Evolutionary conservation across 345 rosid species (phyloP).

Genomic region (Turnera subulata): DNA sequence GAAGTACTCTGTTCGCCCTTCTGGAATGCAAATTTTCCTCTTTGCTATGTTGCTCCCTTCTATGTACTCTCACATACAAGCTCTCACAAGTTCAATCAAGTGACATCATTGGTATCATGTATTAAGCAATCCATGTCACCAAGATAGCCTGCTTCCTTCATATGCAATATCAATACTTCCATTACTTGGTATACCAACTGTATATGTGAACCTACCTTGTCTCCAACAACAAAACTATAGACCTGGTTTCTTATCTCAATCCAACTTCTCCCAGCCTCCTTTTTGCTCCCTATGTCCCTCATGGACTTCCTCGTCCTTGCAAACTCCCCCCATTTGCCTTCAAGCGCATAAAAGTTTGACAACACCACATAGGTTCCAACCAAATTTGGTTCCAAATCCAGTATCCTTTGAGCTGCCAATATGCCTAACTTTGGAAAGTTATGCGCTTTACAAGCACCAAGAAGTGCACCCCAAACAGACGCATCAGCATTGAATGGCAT

Average conservation of each 20-base stretch:
- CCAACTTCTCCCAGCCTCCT: conserved; percentile 90
- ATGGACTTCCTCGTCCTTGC: conserved; percentile 63
- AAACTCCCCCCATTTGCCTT: conserved; percentile 68
- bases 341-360: conserved; percentile 74
- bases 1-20: no score
- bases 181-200: conserved; percentile 40
- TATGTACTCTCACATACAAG: no score
- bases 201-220: conserved; percentile 37
- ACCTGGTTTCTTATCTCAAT: conserved; percentile 59
- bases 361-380: conserved; percentile 64
- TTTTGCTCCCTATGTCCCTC: conserved; percentile 52
- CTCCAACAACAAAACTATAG: conserved; percentile 54
- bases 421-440: conserved; percentile 45
- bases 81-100: conserved; percentile 27
- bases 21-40: no score
- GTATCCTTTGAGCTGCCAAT: conserved; percentile 57
- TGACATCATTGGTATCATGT: conserved; percentile 41
- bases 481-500: conserved; percentile 79
- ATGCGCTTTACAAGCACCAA: conserved; percentile 79
- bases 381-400: conserved; percentile 58
- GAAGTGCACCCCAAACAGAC: conserved; percentile 80
- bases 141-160: conserved; percentile 50
- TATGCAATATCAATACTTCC: conserved; percentile 45
- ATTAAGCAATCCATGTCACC: conserved; percentile 41
- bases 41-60: no score